These are phyloP conservation scores for Macadamia tetraphylla DNA, from an alignment of 164 flowering plant species.

Conservation along the genomic window DNA sequence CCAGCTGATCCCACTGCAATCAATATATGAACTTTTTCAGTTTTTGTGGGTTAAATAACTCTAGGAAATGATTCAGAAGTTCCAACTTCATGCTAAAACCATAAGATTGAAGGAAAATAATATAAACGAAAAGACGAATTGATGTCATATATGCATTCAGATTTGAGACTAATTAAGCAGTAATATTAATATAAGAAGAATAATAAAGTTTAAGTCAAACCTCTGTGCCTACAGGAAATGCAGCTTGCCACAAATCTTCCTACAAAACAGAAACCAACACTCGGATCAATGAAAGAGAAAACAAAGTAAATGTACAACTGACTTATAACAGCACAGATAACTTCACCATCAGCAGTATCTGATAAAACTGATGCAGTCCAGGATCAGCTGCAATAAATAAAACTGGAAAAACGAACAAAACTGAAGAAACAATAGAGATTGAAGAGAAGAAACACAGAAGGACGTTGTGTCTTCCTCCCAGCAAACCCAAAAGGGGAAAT, in stretches of 20 bases:
- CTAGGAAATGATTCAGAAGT: too few species aligned
- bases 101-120: not conserved
- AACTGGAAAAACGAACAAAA: too few species aligned
- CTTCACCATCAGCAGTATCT: not conserved
- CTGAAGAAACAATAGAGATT: too few species aligned
- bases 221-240: conserved; percentile 96
- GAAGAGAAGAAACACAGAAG: too few species aligned
- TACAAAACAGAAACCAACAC: conserved; percentile 23
- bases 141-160: not conserved
- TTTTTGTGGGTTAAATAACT: too few species aligned
- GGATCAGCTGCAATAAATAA: too few species aligned
- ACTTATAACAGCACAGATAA: not conserved
- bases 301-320: not conserved
- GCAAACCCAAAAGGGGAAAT: too few species aligned
- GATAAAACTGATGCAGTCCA: not conserved
- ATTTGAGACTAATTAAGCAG: not conserved
- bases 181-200: not conserved
- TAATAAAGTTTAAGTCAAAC: conserved; percentile 26
- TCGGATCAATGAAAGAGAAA: not conserved
- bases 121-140: not conserved
- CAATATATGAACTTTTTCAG: conserved; percentile 2
- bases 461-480: too few species aligned
- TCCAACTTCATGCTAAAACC: too few species aligned
- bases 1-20: conserved; percentile 90
- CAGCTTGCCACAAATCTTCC: conserved; percentile 89